Evolutionary conservation across 2,329 filamentous ascomycete genomes (phyloP).

Genomic region (Alternaria ethzedia): DNA sequence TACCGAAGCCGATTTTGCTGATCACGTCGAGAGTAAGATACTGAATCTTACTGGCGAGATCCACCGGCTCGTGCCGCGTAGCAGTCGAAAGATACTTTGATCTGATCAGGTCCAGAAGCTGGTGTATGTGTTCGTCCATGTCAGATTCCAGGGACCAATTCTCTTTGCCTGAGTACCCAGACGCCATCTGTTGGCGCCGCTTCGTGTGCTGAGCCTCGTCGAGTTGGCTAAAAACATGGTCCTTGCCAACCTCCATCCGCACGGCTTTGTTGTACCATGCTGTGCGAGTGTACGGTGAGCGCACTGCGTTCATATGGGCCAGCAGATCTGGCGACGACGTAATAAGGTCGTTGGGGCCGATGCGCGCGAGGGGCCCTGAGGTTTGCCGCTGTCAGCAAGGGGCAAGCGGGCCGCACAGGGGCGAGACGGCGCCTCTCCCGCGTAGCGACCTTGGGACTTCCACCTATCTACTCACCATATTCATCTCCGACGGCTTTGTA

Average conservation of each 20-base stretch:
- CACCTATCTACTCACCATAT: conserved; percentile 26
- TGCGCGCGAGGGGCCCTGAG: conserved; percentile 48
- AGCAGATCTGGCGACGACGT: conserved; percentile 56
- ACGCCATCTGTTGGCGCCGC: conserved; percentile 54
- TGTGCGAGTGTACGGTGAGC: conserved; percentile 49
- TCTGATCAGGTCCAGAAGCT: conserved; percentile 56
- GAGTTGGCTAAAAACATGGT: conserved; percentile 59
- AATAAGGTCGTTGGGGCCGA: conserved; percentile 57
- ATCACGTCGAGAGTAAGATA: conserved; percentile 64
- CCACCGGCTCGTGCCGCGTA: conserved; percentile 38
- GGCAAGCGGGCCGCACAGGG: neutral
- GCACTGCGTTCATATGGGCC: conserved; percentile 50
- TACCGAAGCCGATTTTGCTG: conserved; percentile 58
- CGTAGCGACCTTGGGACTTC: neutral
- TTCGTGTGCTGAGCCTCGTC: conserved; percentile 55
- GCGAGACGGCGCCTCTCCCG: neutral
- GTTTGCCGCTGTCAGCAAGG: neutral
- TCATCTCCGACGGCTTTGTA: conserved; percentile 30
- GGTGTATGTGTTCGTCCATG: conserved; percentile 55
- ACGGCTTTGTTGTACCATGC: conserved; percentile 38
- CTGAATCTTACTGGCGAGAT: conserved; percentile 56
- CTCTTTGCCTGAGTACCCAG: conserved; percentile 61
- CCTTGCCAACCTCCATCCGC: conserved; percentile 57
- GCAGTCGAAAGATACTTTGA: conserved; percentile 48
- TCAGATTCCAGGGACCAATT: conserved; percentile 57